Evolutionary conservation across 306 rosid genomes (phyloP), one percentile per base, ranked within the genome.

Genomic region (Fragaria nilgerrensis): DNA sequence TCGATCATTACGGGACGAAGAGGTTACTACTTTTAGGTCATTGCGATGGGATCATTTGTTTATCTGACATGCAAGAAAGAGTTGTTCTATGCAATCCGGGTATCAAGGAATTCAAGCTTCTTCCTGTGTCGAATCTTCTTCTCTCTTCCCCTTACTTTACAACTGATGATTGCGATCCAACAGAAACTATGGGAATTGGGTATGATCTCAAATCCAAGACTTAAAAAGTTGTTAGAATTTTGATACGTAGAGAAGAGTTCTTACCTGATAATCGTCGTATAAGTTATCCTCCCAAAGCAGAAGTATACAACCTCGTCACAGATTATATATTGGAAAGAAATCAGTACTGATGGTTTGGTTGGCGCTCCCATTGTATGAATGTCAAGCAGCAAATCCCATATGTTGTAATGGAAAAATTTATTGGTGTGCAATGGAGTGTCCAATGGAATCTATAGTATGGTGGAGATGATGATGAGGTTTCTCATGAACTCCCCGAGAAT

Each of bases 311-410:
- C 13, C 53, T 79, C 17, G 14, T 66, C 1, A 64, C 58, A 11
- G 52, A 27, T 27, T 27, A 79, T 65, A n/a, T 49, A 49, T 22
- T 73, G 78, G 82, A 53, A 53, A 34, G 78, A 48, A 65, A 73
- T 79, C 32, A 56, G 32, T 22, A 70, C 9, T 15, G 41, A 27
- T 2, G 5, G 10, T 29, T 25, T 27, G 29, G 29, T 27, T 27
- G 29, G 29, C 1, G 29, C 29, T 27, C 29, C 29, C 29, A 27
- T 27, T 27, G 29, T 27, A 27, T 27, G 29, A 27, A 27, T 27
- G 29, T 27, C 29, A 27, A 1, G 29, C 29, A 27, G 29, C 29
- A 27, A 11, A 45, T 8, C 11, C 15, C 62, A 2, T 56, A 1
- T 23, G 8, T 29, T 65, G 14, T 9, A 20, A 17, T 4, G 78